Evolutionary conservation across 441 rosid species (phyloP).

Genomic region (Syzygium malaccense): DNA sequence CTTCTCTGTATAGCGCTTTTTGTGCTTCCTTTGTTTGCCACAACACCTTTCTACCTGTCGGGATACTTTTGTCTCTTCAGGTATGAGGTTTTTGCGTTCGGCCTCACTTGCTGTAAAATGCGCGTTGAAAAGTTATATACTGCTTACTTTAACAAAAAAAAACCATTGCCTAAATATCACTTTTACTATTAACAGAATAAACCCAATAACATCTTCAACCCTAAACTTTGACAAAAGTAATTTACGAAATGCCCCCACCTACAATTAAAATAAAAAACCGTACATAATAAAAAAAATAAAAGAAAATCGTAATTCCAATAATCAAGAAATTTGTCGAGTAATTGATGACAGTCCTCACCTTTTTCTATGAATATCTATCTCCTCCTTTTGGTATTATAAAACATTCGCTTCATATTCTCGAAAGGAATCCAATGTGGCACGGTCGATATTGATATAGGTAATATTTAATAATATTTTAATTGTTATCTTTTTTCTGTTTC

Average conservation of each 20-base stretch:
- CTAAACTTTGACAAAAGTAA: not conserved
- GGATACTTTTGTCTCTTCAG: too few relatives aligned
- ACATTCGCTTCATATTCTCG: not conserved
- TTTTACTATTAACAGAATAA: not conserved
- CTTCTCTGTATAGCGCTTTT: too few relatives aligned
- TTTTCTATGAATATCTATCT: not conserved
- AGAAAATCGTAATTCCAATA: not conserved
- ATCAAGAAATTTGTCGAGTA: not conserved
- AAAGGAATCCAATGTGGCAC: not conserved
- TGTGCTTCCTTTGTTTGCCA: too few relatives aligned
- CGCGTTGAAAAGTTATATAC: too few relatives aligned
- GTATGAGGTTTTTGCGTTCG: too few relatives aligned
- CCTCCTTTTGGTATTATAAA: not conserved
- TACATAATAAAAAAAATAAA: not conserved
- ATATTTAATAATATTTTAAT: not conserved
- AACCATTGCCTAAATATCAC: not conserved
- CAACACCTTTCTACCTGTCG: too few relatives aligned
- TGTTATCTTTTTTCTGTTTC: too few relatives aligned
- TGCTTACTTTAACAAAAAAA: too few relatives aligned
- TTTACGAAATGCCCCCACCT: not conserved
- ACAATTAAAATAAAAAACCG: not conserved
- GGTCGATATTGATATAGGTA: too few relatives aligned
- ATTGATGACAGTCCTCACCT: not conserved
- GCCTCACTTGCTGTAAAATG: too few relatives aligned
- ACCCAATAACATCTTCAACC: not conserved